Percentiles rank a stretch among this genome's conserved stretches.
phyloP scores from a whole-genome alignment of 1,284 basidiomycete species.

The Ustilago shanxiensis region DNA sequence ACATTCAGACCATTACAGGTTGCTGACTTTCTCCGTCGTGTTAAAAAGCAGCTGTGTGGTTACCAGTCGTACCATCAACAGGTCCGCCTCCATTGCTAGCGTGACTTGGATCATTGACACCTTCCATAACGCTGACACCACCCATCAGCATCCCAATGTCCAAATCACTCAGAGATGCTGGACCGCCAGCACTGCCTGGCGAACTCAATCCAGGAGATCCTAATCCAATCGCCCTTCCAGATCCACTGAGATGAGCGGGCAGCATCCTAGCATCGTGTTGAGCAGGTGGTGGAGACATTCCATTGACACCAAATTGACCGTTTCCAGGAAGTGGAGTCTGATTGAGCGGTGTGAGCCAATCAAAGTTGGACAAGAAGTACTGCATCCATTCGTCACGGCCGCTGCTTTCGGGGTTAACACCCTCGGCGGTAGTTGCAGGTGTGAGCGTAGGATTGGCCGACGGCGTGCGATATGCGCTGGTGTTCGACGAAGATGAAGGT shows the following conservation, averaged over 20 bases:
- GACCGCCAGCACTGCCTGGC: slow-evolving; percentile 29
- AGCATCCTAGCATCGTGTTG: slow-evolving; percentile 7
- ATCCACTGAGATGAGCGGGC: not conserved
- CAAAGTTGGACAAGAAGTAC: slow-evolving; percentile 51
- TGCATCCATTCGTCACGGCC: slow-evolving; percentile 56
- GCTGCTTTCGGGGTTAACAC: slow-evolving; percentile 23
- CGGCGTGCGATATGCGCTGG: slow-evolving; percentile 12
- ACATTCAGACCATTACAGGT: not conserved
- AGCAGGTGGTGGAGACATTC: not conserved
- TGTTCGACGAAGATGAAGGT: slow-evolving; percentile 1
- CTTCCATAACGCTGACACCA: slow-evolving; percentile 47
- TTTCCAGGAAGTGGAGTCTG: slow-evolving; percentile 17
- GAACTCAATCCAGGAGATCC: slow-evolving; percentile 36
- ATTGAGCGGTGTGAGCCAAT: slow-evolving; percentile 40
- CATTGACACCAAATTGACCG: slow-evolving; percentile 5
- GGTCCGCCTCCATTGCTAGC: not conserved
- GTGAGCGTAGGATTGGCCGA: slow-evolving; percentile 3
- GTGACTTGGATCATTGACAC: slow-evolving; percentile 16
- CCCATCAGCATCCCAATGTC: slow-evolving; percentile 50
- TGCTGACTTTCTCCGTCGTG: not conserved
- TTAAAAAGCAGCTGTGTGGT: not conserved
- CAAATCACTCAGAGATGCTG: slow-evolving; percentile 44
- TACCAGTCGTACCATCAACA: not conserved
- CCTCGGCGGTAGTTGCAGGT: slow-evolving; percentile 9
- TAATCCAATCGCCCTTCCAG: slow-evolving; percentile 1